Base-by-base conservation (phyloP, 2,329 filamentous ascomycete species). In the Calonectria pauciramosa region DNA sequence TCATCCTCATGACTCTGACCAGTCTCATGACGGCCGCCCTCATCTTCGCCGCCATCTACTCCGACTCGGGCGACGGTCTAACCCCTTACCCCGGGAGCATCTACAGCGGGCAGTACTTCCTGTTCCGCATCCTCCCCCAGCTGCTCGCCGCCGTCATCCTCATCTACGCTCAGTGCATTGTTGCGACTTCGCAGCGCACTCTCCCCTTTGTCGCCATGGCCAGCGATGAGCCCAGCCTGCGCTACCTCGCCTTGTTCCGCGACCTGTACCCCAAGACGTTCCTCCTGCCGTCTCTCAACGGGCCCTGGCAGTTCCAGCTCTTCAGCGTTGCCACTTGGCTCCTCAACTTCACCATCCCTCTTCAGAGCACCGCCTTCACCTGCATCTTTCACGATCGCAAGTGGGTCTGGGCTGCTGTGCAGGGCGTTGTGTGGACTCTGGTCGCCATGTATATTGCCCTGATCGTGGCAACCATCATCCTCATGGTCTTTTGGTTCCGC, bases 61-160 rank as follows among this genome's bases (percentile, higher is more conserved):
- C 94, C 14, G 85, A 88, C 47, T 83, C 85, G 7, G 88, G 93
- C 76, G 84, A 88, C 13, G 95, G 95, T 0, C 86, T 98, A 16
- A 92, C 91, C 82, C 85, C 89, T 4, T 98, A 96, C 82, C 86
- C 87, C 41, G 89, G 89, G 59, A 88, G 86, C 36, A 93, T 95
- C 72, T 94, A 94, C 75, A 93, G 93, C 65, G 89, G 89, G 11
- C 90, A 93, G 77, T 98, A 97, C 85, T 98, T 98, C 83, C 85
- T 97, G 60, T 97, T 98, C 83, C 91, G 95, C 75, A 95, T 98
- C 77, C 86, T 98, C 1, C 96, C 96, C 2, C 95, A 96, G 71
- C 86, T 98, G 0, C 82, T 97, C 18, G 95, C 93, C 0, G 92
- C 92, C 26, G 78, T 93, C 16, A 86, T 98, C 44, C 88, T 97